Conservation (phyloP, 345 rosid genomes). For the Orychophragmus violaceus region DNA sequence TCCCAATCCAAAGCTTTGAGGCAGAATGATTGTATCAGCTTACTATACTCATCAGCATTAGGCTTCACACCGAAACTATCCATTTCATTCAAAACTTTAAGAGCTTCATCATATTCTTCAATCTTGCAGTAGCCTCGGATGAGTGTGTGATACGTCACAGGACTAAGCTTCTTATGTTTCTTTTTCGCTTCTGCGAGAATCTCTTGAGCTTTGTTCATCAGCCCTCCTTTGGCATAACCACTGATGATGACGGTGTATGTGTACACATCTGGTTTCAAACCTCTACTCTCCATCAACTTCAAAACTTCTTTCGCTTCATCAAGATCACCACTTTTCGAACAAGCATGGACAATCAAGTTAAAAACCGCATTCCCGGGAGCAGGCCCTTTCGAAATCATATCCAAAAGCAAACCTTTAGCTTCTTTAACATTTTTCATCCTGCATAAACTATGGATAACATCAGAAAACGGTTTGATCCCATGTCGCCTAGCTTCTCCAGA, state of each 20-base stretch:
- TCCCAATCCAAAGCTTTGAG: conserved; percentile 72
- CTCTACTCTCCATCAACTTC: conserved; percentile 66
- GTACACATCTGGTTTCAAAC: conserved; percentile 74
- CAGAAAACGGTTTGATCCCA: conserved; percentile 65
- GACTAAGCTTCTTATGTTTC: conserved; percentile 60
- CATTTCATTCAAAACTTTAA: conserved; percentile 69
- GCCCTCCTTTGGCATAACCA: conserved; percentile 66
- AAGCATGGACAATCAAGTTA: conserved; percentile 49
- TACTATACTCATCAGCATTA: conserved; percentile 63
- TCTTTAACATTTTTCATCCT: conserved; percentile 52
- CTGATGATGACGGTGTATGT: conserved; percentile 75
- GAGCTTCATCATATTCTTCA: conserved; percentile 63
- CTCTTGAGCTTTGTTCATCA: conserved; percentile 62
- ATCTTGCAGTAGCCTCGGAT: conserved; percentile 79
- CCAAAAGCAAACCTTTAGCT: conserved; percentile 48
- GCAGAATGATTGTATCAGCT: conserved; percentile 76
- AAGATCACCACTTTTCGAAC: conserved; percentile 55
- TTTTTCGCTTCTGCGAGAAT: conserved; percentile 60
- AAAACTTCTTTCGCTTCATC: conserved; percentile 48
- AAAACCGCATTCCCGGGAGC: conserved; percentile 80
- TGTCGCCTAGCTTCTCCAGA: conserved; percentile 40
- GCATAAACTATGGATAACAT: conserved; percentile 64
- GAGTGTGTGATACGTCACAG: conserved; percentile 68
- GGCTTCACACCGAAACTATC: conserved; percentile 52
- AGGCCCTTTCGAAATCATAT: conserved; percentile 72